Percentiles rank a stretch among this genome's conserved stretches.
phyloP scores from a whole-genome alignment of 1,284 basidiomycete species.

The Irpex sp. region DNA sequence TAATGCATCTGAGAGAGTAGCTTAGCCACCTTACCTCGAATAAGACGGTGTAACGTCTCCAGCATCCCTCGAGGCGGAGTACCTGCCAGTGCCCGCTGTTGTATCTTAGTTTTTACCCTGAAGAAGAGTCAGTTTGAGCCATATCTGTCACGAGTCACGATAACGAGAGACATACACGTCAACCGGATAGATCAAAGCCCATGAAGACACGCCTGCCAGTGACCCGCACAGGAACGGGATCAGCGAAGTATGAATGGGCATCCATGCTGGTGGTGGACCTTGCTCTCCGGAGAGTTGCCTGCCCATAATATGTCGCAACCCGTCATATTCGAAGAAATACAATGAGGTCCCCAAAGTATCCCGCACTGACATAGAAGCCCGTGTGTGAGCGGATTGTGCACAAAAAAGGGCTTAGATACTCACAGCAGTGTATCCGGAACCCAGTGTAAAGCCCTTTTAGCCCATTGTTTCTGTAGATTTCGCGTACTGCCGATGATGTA shows the following conservation, averaged over 20 bases:
- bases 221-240: conserved; percentile 87
- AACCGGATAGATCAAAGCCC: conserved; percentile 81
- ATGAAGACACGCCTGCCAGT: conserved; percentile 77
- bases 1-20: background rate
- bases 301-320: conserved; percentile 74
- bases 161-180: conserved; percentile 59
- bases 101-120: conserved; percentile 91
- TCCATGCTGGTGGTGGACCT: conserved; percentile 70
- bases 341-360: conserved; percentile 81
- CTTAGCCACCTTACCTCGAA: conserved; percentile 51
- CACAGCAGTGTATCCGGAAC: conserved; percentile 77
- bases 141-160: background rate
- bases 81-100: conserved; percentile 83
- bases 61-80: conserved; percentile 61
- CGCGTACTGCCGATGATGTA: conserved; percentile 69
- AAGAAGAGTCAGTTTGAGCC: background rate
- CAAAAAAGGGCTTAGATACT: conserved; percentile 22
- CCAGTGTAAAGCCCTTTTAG: conserved; percentile 78
- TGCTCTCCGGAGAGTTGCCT: conserved; percentile 71
- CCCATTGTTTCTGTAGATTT: conserved; percentile 68
- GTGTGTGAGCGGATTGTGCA: background rate
- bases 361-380: conserved; percentile 45
- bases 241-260: conserved; percentile 71
- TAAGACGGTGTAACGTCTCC: conserved; percentile 74
- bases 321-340: conserved; percentile 88